These are phyloP conservation scores for Helicocarpus griseus DNA, from an alignment of 2,329 filamentous ascomycete genomes.

Conservation along the genomic window DNA sequence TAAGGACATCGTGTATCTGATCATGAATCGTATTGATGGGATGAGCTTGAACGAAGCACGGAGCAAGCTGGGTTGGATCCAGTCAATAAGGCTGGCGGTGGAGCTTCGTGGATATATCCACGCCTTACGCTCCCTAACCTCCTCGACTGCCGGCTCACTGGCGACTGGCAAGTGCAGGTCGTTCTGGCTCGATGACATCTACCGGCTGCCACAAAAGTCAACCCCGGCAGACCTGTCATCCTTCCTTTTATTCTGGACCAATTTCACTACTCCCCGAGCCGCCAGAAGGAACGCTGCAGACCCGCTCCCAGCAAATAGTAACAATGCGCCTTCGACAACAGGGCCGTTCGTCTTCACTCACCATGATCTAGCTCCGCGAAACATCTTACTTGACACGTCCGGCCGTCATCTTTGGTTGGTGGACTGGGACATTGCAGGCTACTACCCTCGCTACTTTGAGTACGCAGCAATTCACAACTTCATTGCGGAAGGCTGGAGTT, in stretches of 20 bases:
- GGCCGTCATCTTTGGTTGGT: constrained; percentile 9
- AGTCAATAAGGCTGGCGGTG: constrained; percentile 13
- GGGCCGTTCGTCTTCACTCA: constrained; percentile 24
- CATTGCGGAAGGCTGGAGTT: background rate
- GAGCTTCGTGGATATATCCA: constrained; percentile 15
- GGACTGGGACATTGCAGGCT: constrained; percentile 11
- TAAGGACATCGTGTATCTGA: constrained; percentile 10
- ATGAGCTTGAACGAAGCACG: constrained; percentile 13
- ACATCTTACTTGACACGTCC: constrained; percentile 22
- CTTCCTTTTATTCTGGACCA: constrained; percentile 17
- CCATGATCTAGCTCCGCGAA: constrained; percentile 24
- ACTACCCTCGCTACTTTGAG: constrained; percentile 11
- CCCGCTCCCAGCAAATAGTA: constrained; percentile 9
- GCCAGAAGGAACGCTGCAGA: background rate
- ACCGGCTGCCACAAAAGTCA: constrained; percentile 13
- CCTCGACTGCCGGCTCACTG: constrained; percentile 15
- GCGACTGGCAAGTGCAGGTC: constrained; percentile 8
- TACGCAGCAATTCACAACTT: constrained; percentile 12
- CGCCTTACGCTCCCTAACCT: constrained; percentile 14
- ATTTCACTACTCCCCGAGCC: constrained; percentile 10
- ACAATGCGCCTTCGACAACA: too few relatives aligned
- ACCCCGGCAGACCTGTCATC: constrained; percentile 9
- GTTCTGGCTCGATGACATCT: constrained; percentile 18
- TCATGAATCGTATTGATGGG: constrained; percentile 17
- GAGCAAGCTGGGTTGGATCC: constrained; percentile 14